phyloP scores from a whole-genome alignment of 345 rosid genomes.

The Eucalyptus cladocalyx region DNA sequence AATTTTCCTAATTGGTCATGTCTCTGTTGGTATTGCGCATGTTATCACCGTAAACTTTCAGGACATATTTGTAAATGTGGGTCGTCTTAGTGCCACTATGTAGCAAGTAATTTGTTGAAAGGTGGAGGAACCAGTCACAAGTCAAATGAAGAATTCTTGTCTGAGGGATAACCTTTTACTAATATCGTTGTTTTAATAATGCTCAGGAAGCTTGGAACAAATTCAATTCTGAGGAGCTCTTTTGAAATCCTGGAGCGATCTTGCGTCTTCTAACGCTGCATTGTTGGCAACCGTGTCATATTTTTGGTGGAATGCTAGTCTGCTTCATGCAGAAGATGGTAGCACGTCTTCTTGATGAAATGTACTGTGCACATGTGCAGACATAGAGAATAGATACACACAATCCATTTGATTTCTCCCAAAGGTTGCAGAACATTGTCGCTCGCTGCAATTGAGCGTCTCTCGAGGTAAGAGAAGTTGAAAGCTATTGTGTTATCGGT shows the following conservation, averaged over 20 bases:
- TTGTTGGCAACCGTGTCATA: not conserved
- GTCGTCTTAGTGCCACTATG: not conserved
- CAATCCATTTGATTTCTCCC: not conserved
- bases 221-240: conserved; percentile 45
- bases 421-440: not conserved
- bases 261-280: not conserved
- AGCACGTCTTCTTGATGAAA: not conserved
- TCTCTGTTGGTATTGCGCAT: not conserved
- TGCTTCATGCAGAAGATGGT: not conserved
- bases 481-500: not conserved
- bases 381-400: not conserved
- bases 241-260: conserved; percentile 3
- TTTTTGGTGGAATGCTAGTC: not conserved
- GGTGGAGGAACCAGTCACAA: not conserved
- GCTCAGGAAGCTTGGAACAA: conserved; percentile 48
- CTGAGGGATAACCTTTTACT: not conserved
- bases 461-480: not conserved
- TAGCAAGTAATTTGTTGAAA: not conserved
- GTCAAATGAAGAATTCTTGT: not conserved
- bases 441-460: not conserved
- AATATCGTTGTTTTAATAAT: not conserved
- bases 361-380: not conserved
- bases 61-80: not conserved
- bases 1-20: not conserved
- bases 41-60: not conserved